Conservation (phyloP, 345 rosid genomes). For the Salix brachista region DNA sequence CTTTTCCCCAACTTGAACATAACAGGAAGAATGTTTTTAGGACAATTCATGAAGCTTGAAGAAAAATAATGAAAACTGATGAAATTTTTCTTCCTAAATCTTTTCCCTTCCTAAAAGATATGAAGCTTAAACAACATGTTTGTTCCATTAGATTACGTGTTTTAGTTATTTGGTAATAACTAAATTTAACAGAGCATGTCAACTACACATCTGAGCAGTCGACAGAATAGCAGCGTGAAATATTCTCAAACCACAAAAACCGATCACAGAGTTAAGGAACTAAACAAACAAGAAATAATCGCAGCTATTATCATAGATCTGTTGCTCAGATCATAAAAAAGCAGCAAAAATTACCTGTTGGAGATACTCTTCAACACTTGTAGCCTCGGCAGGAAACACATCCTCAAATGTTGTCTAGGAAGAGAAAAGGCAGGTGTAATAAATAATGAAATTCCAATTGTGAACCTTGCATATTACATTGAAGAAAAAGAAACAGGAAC, state of each 20-base stretch:
- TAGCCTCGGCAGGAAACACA: constrained; percentile 95
- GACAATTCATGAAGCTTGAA: background rate
- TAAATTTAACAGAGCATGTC: background rate
- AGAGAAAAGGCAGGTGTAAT: constrained; percentile 3
- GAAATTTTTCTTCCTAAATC: background rate
- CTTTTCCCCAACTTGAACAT: background rate
- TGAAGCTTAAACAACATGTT: background rate
- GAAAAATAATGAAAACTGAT: background rate
- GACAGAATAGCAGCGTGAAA: background rate
- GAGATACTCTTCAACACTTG: constrained; percentile 87
- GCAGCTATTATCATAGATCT: background rate
- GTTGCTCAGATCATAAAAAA: background rate
- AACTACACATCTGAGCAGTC: background rate
- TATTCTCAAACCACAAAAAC: background rate
- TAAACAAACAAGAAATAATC: background rate
- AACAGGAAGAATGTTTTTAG: background rate
- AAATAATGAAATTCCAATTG: background rate
- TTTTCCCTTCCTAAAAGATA: background rate
- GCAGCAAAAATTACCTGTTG: constrained; percentile 65
- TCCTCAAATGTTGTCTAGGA: constrained; percentile 88
- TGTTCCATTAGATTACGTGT: background rate
- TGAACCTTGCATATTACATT: background rate
- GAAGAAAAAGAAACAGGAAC: background rate
- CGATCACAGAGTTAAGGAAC: background rate
- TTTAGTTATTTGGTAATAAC: background rate